Conservation (phyloP, 306 rosid genomes). For the Lupinus albus region DNA sequence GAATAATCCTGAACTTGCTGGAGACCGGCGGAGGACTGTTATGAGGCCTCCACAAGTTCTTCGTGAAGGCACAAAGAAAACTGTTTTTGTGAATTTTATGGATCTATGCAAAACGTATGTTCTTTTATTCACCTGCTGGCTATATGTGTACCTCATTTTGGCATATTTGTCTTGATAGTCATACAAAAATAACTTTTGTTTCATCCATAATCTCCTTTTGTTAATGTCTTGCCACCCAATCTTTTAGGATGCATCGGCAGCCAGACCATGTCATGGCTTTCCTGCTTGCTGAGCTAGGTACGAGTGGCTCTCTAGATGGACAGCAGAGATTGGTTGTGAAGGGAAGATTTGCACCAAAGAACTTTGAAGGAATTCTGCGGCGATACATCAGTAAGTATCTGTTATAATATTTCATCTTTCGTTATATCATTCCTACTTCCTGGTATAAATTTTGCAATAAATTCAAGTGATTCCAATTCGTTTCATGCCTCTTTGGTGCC, state of each 20-base stretch:
- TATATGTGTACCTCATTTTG: background rate
- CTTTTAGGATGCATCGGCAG: conserved; percentile 86
- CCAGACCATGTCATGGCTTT: conserved; percentile 97
- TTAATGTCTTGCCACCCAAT: conserved; percentile 25
- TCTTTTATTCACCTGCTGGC: conserved; percentile 5
- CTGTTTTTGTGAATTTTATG: conserved; percentile 95
- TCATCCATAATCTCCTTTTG: background rate
- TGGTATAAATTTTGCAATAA: background rate
- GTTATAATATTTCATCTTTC: background rate
- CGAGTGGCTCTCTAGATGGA: conserved; percentile 96
- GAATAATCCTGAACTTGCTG: conserved; percentile 94
- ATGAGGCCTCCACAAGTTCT: conserved; percentile 99
- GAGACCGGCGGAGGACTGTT: conserved; percentile 85
- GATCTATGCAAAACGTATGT: conserved; percentile 88
- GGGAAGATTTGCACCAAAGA: conserved; percentile 97
- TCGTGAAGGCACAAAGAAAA: conserved; percentile 98
- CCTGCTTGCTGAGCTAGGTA: conserved; percentile 93
- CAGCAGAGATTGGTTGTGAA: conserved; percentile 93
- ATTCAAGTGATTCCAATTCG: background rate
- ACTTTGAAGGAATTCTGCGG: conserved; percentile 91
- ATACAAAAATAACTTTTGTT: background rate
- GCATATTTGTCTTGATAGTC: background rate
- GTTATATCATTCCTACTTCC: background rate
- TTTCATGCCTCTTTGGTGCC: background rate
- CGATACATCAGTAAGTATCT: conserved; percentile 85